Conservation (phyloP, 371 early-diverging fungal species). For the Globomyces sp. region DNA sequence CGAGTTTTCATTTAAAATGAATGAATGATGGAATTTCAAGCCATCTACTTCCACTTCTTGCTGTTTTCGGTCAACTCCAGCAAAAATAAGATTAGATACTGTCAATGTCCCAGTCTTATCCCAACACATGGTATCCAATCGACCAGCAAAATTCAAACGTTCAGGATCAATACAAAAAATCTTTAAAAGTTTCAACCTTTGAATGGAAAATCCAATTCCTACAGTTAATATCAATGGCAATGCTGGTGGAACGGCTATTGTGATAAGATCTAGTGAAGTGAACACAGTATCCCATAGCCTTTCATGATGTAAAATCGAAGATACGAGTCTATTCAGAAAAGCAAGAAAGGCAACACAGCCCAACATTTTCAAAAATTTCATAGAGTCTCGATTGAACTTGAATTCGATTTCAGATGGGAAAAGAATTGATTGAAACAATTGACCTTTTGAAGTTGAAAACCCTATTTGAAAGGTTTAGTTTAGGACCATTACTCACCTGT, state of each 20-base stretch:
- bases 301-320: constrained; percentile 22
- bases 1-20: not conserved
- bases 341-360: constrained; percentile 38
- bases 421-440: constrained; percentile 37
- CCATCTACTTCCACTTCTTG: constrained; percentile 1
- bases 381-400: constrained; percentile 51
- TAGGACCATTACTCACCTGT: not conserved
- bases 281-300: constrained; percentile 20
- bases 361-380: constrained; percentile 39
- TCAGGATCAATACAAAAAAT: constrained; percentile 51
- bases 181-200: constrained; percentile 32
- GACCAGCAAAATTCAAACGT: constrained; percentile 51
- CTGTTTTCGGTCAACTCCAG: constrained; percentile 27
- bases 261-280: constrained; percentile 43
- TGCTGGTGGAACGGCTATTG: constrained; percentile 52
- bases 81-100: constrained; percentile 18
- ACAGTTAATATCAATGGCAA: constrained; percentile 54
- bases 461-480: constrained; percentile 10
- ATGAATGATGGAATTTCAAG: not conserved
- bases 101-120: constrained; percentile 70
- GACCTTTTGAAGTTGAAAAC: constrained; percentile 35
- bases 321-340: constrained; percentile 30
- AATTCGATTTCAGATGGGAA: constrained; percentile 36
- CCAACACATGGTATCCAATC: constrained; percentile 52
- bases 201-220: constrained; percentile 42